Percentiles rank a stretch among this genome's conserved stretches.
These are phyloP conservation scores for Novymonas esmeraldas DNA, from an alignment of 208 protist species.

Conservation along the genomic window DNA sequence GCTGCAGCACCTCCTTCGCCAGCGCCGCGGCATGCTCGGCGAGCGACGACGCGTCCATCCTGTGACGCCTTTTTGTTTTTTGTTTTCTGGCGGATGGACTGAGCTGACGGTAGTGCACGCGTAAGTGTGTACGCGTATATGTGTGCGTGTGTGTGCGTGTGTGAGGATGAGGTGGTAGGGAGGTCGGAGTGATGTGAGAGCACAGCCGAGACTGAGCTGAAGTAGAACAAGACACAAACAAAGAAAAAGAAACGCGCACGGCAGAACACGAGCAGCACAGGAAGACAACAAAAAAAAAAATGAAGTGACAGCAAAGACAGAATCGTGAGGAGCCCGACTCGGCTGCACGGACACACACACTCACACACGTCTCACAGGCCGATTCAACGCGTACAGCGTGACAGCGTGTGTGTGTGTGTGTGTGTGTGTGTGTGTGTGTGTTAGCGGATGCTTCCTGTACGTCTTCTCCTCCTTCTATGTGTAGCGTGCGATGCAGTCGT, in stretches of 20 bases:
- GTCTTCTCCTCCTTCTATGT: too few relatives aligned
- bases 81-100: too few relatives aligned
- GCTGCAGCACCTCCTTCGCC: conserved; percentile 13
- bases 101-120: neutral
- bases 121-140: neutral
- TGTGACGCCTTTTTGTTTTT: neutral
- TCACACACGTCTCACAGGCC: neutral
- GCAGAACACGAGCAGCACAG: too few relatives aligned
- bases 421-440: neutral
- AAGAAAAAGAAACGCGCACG: neutral
- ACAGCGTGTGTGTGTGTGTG: neutral
- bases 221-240: neutral
- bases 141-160: neutral
- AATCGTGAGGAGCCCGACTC: neutral
- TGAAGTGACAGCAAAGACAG: neutral
- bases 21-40: conserved; percentile 12
- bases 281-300: too few relatives aligned
- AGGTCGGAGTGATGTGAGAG: neutral
- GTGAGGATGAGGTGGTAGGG: neutral
- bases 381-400: too few relatives aligned
- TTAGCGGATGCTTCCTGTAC: too few relatives aligned
- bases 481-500: too few relatives aligned
- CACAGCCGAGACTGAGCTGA: too few relatives aligned
- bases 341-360: neutral
- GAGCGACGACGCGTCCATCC: neutral